Evolutionary conservation across 306 rosid species (phyloP).

Genomic region (Echinosophora koreensis): DNA sequence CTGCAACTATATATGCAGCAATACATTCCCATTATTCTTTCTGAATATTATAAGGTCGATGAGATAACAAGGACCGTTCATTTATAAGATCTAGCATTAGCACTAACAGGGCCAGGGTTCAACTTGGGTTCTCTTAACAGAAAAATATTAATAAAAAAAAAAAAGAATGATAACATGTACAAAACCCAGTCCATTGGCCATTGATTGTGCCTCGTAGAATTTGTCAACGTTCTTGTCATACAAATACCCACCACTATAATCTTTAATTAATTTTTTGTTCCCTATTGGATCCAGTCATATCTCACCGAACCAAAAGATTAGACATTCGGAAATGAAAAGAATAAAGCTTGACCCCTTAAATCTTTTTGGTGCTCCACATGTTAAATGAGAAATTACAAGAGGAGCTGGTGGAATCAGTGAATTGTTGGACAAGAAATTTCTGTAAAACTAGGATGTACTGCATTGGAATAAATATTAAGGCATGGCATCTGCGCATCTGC

Average conservation of each 20-base stretch:
- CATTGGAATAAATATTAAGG: conserved; percentile 28
- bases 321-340: conserved; percentile 18
- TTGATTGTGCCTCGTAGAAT: conserved; percentile 42
- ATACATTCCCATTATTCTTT: conserved; percentile 40
- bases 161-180: background rate
- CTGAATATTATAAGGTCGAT: conserved; percentile 8
- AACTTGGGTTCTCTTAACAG: conserved; percentile 33
- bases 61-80: conserved; percentile 52
- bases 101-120: conserved; percentile 7
- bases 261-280: background rate
- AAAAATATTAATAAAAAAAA: background rate
- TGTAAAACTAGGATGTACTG: background rate
- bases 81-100: conserved; percentile 17
- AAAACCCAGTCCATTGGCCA: conserved; percentile 25
- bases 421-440: conserved; percentile 40
- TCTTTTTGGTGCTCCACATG: background rate
- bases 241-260: conserved; percentile 22
- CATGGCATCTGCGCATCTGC: conserved; percentile 2
- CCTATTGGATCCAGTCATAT: conserved; percentile 28
- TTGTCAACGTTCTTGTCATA: conserved; percentile 10
- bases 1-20: conserved; percentile 7
- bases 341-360: conserved; percentile 2
- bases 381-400: conserved; percentile 28
- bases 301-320: conserved; percentile 2
- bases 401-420: conserved; percentile 20